Conservation (phyloP, 371 early-diverging fungal genomes). For the Mucor indicus region DNA sequence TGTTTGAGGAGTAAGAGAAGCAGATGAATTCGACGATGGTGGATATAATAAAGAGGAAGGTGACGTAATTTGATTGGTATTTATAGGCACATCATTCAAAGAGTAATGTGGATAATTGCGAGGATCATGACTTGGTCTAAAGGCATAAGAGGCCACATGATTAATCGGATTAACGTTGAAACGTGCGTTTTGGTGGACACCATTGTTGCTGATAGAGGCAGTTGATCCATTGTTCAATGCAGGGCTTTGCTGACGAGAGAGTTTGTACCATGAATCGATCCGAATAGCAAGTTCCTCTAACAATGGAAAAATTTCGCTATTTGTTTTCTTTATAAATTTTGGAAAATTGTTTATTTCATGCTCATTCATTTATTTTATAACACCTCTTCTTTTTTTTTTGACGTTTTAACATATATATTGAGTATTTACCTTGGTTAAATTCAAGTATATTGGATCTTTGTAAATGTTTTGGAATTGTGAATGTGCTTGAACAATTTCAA, state of each 20-base stretch:
- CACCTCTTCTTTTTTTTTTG: background rate
- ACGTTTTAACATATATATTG: background rate
- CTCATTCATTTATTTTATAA: background rate
- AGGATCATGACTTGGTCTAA: slow-evolving; percentile 14
- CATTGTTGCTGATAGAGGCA: too few relatives aligned
- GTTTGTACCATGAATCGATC: slow-evolving; percentile 10
- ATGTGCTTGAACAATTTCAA: slow-evolving; percentile 23
- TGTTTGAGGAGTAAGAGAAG: background rate
- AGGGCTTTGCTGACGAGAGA: background rate
- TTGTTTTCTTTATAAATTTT: slow-evolving; percentile 14
- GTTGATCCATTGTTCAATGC: too few relatives aligned
- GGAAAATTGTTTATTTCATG: background rate
- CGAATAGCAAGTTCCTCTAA: slow-evolving; percentile 11
- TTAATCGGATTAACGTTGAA: slow-evolving; percentile 3
- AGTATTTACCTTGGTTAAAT: slow-evolving; percentile 21
- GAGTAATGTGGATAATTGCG: slow-evolving; percentile 16
- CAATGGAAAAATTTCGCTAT: slow-evolving; percentile 10
- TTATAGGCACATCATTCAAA: slow-evolving; percentile 6
- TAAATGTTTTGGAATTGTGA: slow-evolving; percentile 12
- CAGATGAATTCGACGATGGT: background rate
- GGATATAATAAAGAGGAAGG: background rate
- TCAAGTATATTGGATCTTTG: slow-evolving; percentile 11
- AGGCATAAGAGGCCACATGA: slow-evolving; percentile 5
- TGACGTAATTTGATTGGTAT: background rate
- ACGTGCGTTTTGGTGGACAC: slow-evolving; percentile 1